Percentiles rank a stretch among this genome's conserved stretches.
Evolutionary conservation across 148 eudicot genomes (phyloP).

Genomic region (Chenopodium quinoa): DNA sequence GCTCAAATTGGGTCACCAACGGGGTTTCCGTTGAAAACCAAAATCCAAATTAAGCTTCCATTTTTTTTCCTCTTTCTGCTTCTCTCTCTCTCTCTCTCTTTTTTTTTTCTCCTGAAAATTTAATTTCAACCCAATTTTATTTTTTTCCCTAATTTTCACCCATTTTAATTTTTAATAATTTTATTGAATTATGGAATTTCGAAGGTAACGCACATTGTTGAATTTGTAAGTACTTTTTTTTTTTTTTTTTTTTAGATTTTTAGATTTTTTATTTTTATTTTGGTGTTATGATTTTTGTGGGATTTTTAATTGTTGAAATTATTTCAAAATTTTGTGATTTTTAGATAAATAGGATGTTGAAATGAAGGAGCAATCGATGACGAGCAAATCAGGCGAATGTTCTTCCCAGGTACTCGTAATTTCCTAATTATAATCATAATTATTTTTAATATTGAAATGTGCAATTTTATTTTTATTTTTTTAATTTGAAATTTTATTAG

Average conservation of each 20-base stretch:
- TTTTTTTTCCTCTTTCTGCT: conserved; percentile 25
- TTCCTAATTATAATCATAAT: too few species aligned
- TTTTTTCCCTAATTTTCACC: not conserved
- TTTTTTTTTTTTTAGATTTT: too few species aligned
- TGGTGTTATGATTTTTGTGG: not conserved
- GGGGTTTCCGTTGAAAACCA: conserved; percentile 44
- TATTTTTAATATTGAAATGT: not conserved
- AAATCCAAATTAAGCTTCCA: conserved; percentile 21
- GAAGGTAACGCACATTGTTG: conserved; percentile 29
- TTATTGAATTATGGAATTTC: conserved; percentile 12
- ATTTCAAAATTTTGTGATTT: not conserved
- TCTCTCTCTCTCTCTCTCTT: conserved; percentile 15
- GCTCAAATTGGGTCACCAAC: conserved; percentile 51
- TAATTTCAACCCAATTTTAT: not conserved
- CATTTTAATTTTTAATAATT: not conserved
- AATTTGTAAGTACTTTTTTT: not conserved
- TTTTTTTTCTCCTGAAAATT: not conserved
- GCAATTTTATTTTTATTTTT: too few species aligned
- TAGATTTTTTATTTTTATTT: not conserved
- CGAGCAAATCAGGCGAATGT: conserved; percentile 31
- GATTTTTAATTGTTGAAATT: not conserved
- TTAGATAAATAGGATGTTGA: conserved; percentile 19
- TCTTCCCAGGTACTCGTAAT: conserved; percentile 30
- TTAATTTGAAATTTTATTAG: too few species aligned
- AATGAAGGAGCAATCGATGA: conserved; percentile 32